These are phyloP conservation scores for Pseudogymnoascus sp. DNA, from an alignment of 2,329 filamentous ascomycete genomes.

Conservation along the genomic window DNA sequence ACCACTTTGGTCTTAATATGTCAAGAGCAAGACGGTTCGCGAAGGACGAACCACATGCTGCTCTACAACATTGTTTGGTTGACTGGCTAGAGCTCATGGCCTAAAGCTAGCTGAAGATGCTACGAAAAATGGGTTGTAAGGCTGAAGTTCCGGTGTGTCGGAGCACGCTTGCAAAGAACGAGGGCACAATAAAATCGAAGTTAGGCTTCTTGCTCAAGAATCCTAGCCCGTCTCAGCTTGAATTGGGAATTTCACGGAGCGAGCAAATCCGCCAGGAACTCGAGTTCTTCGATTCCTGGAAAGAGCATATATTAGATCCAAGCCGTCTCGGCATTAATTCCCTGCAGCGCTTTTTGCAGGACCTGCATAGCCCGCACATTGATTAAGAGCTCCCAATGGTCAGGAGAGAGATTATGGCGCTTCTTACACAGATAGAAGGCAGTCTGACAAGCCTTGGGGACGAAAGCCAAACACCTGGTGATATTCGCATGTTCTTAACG, in stretches of 20 bases:
- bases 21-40: no score
- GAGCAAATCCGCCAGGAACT: slow-evolving; percentile 31
- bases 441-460: no score
- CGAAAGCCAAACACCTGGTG: no score
- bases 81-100: no score
- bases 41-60: no score
- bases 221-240: slow-evolving; percentile 28
- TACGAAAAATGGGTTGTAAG: no score
- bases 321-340: slow-evolving; percentile 18
- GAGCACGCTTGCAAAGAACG: slow-evolving; percentile 23
- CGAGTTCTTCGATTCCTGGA: slow-evolving; percentile 35
- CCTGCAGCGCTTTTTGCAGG: slow-evolving; percentile 17
- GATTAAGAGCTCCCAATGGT: slow-evolving; percentile 25
- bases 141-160: no score
- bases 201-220: slow-evolving; percentile 32
- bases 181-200: slow-evolving; percentile 31
- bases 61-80: no score
- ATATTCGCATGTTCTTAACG: slow-evolving; percentile 14
- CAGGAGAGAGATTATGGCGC: slow-evolving; percentile 19
- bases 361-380: slow-evolving; percentile 25
- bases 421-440: slow-evolving; percentile 1
- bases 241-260: slow-evolving; percentile 30
- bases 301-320: slow-evolving; percentile 19
- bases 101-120: no score
- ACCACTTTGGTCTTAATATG: no score